Conservation (phyloP, 2,329 filamentous ascomycete species). For the Ceratocystis albifundus region DNA sequence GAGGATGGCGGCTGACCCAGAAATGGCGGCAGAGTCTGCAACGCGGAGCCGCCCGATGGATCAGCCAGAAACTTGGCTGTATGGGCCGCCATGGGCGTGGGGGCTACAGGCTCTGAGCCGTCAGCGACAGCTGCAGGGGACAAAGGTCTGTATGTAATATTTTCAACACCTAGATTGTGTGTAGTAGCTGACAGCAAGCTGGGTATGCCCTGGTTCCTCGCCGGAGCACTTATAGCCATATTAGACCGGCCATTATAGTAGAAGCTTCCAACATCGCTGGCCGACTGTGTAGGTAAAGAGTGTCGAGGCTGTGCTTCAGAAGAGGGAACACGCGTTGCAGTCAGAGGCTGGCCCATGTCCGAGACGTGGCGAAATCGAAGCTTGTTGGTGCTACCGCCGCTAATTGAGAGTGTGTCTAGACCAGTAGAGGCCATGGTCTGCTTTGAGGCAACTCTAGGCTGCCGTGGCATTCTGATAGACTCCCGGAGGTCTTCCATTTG, state of each 20-base stretch:
- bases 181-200: not conserved
- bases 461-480: not conserved
- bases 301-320: not conserved
- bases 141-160: not conserved
- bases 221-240: not conserved
- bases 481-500: not conserved
- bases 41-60: not conserved
- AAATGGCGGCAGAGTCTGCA: not conserved
- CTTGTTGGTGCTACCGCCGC: not conserved
- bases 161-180: not conserved
- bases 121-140: not conserved
- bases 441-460: not conserved
- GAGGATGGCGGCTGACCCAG: not conserved
- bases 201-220: not conserved
- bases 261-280: not conserved
- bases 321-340: not conserved
- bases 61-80: not conserved
- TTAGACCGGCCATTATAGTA: not conserved
- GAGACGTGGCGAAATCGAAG: conserved; percentile 3
- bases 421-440: not conserved
- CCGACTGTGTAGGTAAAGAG: not conserved
- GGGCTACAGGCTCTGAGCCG: not conserved
- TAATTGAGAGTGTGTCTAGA: not conserved
- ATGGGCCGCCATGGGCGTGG: not conserved
- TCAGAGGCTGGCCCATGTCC: not conserved